These are phyloP conservation scores for Albugo laibachii DNA, from an alignment of 352 stramenopile genomes.

Conservation along the genomic window DNA sequence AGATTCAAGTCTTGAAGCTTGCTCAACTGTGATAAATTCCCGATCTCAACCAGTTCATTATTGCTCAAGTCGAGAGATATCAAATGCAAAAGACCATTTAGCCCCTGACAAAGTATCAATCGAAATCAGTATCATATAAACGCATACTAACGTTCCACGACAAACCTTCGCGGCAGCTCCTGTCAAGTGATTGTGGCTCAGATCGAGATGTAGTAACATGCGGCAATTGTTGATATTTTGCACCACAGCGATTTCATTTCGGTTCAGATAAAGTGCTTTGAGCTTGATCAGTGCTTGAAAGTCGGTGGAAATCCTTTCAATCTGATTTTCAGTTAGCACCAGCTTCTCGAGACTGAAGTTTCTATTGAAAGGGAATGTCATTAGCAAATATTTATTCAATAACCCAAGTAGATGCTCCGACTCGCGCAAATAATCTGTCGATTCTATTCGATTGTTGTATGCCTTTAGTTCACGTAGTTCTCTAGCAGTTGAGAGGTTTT, in stretches of 20 bases:
- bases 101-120: conserved; percentile 11
- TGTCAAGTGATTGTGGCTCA: conserved; percentile 35
- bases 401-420: conserved; percentile 3
- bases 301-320: conserved; percentile 31
- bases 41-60: conserved; percentile 31
- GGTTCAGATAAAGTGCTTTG: conserved; percentile 48
- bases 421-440: conserved; percentile 24
- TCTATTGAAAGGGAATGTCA: conserved; percentile 9
- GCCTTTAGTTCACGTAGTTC: conserved; percentile 51
- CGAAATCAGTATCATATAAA: background rate
- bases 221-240: conserved; percentile 25
- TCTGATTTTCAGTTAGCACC: conserved; percentile 52
- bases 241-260: conserved; percentile 30
- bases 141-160: background rate
- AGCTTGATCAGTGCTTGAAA: conserved; percentile 40
- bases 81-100: conserved; percentile 28
- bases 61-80: conserved; percentile 42
- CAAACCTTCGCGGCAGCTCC: conserved; percentile 21
- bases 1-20: conserved; percentile 63
- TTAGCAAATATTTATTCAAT: background rate
- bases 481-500: conserved; percentile 34
- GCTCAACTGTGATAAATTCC: conserved; percentile 31
- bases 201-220: conserved; percentile 38
- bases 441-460: conserved; percentile 65
- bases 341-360: conserved; percentile 44